Conservation (phyloP, 805 yeast species). For the Teunomyces pallodes region DNA sequence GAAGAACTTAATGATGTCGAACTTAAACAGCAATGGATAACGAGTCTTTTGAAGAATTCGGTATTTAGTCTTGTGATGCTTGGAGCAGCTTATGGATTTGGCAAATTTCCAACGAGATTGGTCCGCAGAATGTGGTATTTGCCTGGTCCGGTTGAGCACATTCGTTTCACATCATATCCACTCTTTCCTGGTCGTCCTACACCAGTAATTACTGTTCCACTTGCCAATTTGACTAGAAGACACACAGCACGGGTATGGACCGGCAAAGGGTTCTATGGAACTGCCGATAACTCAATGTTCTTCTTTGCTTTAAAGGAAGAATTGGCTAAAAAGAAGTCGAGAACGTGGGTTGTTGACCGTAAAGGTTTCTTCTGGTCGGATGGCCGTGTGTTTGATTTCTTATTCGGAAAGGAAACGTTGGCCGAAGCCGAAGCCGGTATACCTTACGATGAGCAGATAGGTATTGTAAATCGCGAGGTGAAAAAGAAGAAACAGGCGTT, state of each 20-base stretch:
- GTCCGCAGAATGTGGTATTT: slow-evolving; percentile 75
- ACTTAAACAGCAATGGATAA: slow-evolving; percentile 37
- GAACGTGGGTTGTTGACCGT: slow-evolving; percentile 79
- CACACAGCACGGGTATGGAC: slow-evolving; percentile 73
- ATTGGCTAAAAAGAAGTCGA: slow-evolving; percentile 32
- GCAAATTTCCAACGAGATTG: slow-evolving; percentile 61
- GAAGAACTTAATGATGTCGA: slow-evolving; percentile 44
- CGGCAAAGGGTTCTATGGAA: slow-evolving; percentile 85
- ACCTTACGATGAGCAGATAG: slow-evolving; percentile 58
- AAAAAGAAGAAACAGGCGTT: slow-evolving; percentile 50
- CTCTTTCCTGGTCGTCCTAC: slow-evolving; percentile 72
- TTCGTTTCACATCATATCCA: slow-evolving; percentile 74
- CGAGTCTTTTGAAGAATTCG: slow-evolving; percentile 27
- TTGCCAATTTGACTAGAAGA: slow-evolving; percentile 53
- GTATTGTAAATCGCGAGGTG: slow-evolving; percentile 45
- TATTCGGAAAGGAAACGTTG: slow-evolving; percentile 79
- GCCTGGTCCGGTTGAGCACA: slow-evolving; percentile 56
- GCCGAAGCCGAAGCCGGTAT: slow-evolving; percentile 73
- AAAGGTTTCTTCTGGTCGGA: slow-evolving; percentile 93
- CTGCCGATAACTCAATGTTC: slow-evolving; percentile 70
- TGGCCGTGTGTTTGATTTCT: slow-evolving; percentile 76
- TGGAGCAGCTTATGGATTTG: slow-evolving; percentile 27
- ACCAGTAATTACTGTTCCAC: slow-evolving; percentile 67
- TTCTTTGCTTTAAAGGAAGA: slow-evolving; percentile 69
- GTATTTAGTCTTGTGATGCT: slow-evolving; percentile 27